phyloP scores from a whole-genome alignment of 306 rosid genomes.

The Vachellia pachyceras region DNA sequence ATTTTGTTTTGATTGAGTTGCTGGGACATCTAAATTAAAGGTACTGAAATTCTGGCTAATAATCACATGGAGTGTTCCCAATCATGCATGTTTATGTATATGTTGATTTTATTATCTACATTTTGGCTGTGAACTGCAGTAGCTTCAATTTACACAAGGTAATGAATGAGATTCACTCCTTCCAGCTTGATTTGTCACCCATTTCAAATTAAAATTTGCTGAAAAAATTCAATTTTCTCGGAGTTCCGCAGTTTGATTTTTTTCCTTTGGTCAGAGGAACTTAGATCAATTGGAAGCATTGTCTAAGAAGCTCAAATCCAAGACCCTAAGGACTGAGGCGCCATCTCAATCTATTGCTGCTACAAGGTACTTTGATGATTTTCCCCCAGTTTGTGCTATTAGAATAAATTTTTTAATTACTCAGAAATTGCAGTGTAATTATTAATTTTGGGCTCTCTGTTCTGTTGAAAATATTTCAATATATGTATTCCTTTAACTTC shows the following conservation, averaged over 20 bases:
- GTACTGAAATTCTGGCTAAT: not conserved
- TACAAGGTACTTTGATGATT: constrained; percentile 65
- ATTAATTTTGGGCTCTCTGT: constrained; percentile 17
- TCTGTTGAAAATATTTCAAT: not conserved
- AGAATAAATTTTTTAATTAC: constrained; percentile 11
- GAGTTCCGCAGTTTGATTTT: constrained; percentile 35
- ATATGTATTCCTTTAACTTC: not conserved
- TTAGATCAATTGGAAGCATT: constrained; percentile 94
- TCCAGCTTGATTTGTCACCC: not conserved
- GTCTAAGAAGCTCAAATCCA: constrained; percentile 98
- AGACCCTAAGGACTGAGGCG: constrained; percentile 80
- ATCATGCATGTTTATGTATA: constrained; percentile 4
- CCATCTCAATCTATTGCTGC: constrained; percentile 96
- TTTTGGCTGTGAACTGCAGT: constrained; percentile 23
- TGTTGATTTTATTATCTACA: not conserved
- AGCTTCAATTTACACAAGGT: constrained; percentile 19
- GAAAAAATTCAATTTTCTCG: constrained; percentile 13
- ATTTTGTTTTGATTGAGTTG: constrained; percentile 9
- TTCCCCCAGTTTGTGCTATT: not conserved
- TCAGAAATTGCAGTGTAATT: not conserved
- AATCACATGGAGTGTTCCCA: not conserved
- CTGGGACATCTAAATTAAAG: not conserved
- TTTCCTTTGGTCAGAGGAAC: constrained; percentile 71
- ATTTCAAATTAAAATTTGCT: not conserved
- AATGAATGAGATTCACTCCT: constrained; percentile 26